Evolutionary conservation across 805 yeast species (phyloP).

Genomic region (Babjeviella inositovora): DNA sequence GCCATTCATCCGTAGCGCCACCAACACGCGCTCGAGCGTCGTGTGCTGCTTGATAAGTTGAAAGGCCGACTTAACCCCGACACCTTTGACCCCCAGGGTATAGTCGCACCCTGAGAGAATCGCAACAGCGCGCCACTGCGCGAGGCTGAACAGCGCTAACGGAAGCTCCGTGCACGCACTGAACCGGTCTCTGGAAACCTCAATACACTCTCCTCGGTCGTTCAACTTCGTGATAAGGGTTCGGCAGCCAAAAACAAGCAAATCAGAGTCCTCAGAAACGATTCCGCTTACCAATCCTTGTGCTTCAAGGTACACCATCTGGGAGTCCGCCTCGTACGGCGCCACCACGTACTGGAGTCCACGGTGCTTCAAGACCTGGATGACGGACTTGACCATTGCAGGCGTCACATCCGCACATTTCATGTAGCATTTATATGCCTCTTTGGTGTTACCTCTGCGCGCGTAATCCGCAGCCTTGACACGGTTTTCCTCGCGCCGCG

Average conservation of each 20-base stretch:
- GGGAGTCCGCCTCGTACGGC: conserved; percentile 97
- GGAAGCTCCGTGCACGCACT: conserved; percentile 24
- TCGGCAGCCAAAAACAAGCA: conserved; percentile 75
- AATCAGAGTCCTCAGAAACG: conserved; percentile 87
- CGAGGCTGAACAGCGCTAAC: conserved; percentile 29
- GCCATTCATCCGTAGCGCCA: conserved; percentile 43
- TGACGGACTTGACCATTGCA: conserved; percentile 76
- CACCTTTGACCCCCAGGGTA: conserved; percentile 67
- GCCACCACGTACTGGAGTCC: conserved; percentile 72
- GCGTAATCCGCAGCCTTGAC: conserved; percentile 35
- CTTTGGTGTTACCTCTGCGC: conserved; percentile 32
- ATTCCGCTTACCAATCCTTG: conserved; percentile 68
- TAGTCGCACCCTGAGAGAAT: conserved; percentile 95
- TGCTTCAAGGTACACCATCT: conserved; percentile 79
- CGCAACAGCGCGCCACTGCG: conserved; percentile 61
- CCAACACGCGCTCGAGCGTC: conserved; percentile 37
- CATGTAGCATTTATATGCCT: conserved; percentile 54
- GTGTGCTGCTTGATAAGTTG: conserved; percentile 32
- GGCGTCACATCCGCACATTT: conserved; percentile 82
- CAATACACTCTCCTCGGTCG: conserved; percentile 54
- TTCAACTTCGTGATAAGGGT: conserved; percentile 68
- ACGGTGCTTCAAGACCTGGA: conserved; percentile 46
- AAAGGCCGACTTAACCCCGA: conserved; percentile 72
- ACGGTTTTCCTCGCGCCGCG: conserved; percentile 39
- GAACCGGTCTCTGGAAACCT: conserved; percentile 44